Conservation (phyloP, 2,329 filamentous ascomycete genomes). For the Rutstroemia sp. region DNA sequence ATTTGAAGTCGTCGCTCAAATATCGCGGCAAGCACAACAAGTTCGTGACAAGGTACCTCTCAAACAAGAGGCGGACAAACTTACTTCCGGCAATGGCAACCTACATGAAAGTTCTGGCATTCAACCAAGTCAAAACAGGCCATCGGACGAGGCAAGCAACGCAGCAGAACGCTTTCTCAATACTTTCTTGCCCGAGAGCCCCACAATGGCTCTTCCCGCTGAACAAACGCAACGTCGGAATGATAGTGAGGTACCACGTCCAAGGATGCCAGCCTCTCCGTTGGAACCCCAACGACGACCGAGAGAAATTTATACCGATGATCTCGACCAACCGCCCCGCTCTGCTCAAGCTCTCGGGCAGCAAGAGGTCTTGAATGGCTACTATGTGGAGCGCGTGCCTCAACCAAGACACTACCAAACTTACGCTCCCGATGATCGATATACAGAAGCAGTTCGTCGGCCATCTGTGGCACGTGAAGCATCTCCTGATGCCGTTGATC, state of each 20-base stretch:
- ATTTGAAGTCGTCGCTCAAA: slow-evolving; percentile 24
- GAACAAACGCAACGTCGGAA: slow-evolving; percentile 11
- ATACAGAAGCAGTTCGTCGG: slow-evolving; percentile 14
- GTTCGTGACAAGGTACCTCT: slow-evolving; percentile 14
- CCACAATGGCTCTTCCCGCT: neutral
- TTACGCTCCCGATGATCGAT: slow-evolving; percentile 23
- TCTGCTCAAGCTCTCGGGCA: slow-evolving; percentile 8
- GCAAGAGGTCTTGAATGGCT: slow-evolving; percentile 10
- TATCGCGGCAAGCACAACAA: slow-evolving; percentile 24
- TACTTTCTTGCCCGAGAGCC: slow-evolving; percentile 26
- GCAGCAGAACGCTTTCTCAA: slow-evolving; percentile 34
- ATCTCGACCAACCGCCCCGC: slow-evolving; percentile 12
- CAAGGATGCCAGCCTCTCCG: slow-evolving; percentile 12
- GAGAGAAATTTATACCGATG: slow-evolving; percentile 11
- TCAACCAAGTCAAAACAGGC: slow-evolving; percentile 3
- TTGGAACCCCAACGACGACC: slow-evolving; percentile 13
- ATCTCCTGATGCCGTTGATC: slow-evolving; percentile 29
- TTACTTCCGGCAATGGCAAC: slow-evolving; percentile 34
- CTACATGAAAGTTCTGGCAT: slow-evolving; percentile 17
- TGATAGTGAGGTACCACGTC: slow-evolving; percentile 12
- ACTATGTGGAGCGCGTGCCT: slow-evolving; percentile 17
- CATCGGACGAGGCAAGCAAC: slow-evolving; percentile 26
- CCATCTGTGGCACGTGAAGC: slow-evolving; percentile 19
- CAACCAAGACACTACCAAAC: slow-evolving; percentile 15
- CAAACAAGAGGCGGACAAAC: slow-evolving; percentile 19